Conservation (phyloP, 345 rosid species). For the Salix udensis region DNA sequence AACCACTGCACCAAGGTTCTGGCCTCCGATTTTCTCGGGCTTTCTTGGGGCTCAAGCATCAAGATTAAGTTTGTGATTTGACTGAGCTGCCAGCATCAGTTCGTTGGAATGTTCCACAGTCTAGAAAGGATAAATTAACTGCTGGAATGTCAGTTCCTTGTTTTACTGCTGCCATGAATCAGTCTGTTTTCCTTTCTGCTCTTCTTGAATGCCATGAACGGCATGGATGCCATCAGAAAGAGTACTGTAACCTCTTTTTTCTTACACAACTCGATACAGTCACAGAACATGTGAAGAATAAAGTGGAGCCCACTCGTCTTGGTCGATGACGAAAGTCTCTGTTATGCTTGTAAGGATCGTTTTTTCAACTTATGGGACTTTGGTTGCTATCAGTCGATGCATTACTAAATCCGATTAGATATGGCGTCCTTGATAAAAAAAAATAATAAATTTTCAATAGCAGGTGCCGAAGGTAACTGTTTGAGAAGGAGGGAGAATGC, state of each 20-base stretch:
- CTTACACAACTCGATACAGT: not conserved
- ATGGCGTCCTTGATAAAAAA: too few species aligned
- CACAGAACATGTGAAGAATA: not conserved
- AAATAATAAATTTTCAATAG: too few species aligned
- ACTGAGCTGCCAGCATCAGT: not conserved
- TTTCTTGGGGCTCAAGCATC: not conserved
- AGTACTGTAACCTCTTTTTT: not conserved
- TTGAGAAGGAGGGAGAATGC: too few species aligned
- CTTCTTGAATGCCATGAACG: too few species aligned
- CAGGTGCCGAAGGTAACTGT: too few species aligned
- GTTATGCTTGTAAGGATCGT: too few species aligned
- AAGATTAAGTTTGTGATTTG: not conserved
- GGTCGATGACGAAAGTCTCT: too few species aligned
- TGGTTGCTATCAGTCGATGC: too few species aligned
- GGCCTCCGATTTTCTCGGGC: not conserved
- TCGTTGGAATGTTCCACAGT: not conserved
- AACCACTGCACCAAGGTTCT: not conserved
- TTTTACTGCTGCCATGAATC: not conserved
- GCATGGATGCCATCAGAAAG: not conserved
- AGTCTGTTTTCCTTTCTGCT: not conserved
- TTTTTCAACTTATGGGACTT: too few species aligned
- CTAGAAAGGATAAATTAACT: not conserved
- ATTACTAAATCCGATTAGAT: too few species aligned
- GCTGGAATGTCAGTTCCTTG: not conserved
- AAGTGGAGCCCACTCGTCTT: too few species aligned